Evolutionary conservation across 2,329 filamentous ascomycete species (phyloP), one percentile per base, ranked within the genome.

Genomic region (Erysiphe pulchra): DNA sequence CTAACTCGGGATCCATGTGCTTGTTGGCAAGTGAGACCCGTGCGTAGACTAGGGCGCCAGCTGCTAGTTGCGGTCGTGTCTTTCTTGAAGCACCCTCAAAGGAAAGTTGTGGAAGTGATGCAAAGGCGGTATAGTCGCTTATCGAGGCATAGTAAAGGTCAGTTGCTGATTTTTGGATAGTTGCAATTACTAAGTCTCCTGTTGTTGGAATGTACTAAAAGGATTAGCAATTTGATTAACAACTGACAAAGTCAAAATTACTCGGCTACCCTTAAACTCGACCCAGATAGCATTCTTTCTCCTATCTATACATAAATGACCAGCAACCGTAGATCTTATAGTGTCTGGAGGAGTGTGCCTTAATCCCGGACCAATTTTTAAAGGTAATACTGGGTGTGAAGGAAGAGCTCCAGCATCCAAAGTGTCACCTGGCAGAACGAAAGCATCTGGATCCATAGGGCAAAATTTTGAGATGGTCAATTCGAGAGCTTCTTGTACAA

Each of bases 81-180:
- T 95, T 95, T 61, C 86, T 90, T 40, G 80, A 84, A 16, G 85
- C 90, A 50, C 77, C 76, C 62, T 95, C 87, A 60, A 98, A 98
- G n/a, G 85, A 75, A 17, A 95, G 70, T 52, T 92, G 81, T 0
- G 82, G 84, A 1, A 95, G 74, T 16, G 81, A 66, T 1, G 81
- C 84, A 47, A 71, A 63, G 2, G 68, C 57, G 4, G 71, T 70
- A 57, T 75, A 70, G 46, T 75, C 68, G 28, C 82, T 79, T 45
- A 95, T 68, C 53, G 70, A 68, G 60, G 85, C 85, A 61, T 80
- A 77, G 68, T 82, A 94, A 58, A 73, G 71, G 54, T 95, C 90
- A 47, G 69, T 67, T 44, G 75, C 71, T 46, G 75, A 77, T 59
- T 78, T 80, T 56, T 81, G 74, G 53, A 95, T 69, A 51, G 82